A percentile compares a stretch with the other conserved stretches of the same genome.
phyloP scores from a whole-genome alignment of 1,284 basidiomycete species.

The Melampsora abietis-canadensis region DNA sequence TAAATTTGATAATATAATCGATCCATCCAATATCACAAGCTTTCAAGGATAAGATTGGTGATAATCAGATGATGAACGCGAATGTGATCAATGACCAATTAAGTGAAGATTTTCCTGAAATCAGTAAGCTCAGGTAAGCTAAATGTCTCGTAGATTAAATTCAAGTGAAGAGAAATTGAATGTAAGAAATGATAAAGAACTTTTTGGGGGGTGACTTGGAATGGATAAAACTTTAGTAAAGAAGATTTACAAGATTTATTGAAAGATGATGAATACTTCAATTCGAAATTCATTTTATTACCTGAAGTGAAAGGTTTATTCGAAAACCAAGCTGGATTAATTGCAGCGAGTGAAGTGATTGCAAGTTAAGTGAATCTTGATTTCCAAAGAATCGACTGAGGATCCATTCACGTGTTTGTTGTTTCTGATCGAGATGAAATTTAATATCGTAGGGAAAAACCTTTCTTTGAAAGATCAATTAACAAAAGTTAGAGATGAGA shows the following conservation, averaged over 20 bases:
- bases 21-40: too few relatives aligned
- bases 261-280: slow-evolving; percentile 24
- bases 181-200: not conserved
- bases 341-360: slow-evolving; percentile 29
- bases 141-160: not conserved
- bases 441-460: slow-evolving; percentile 23
- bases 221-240: slow-evolving; percentile 10
- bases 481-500: slow-evolving; percentile 27
- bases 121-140: slow-evolving; percentile 25
- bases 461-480: slow-evolving; percentile 30
- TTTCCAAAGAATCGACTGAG: too few relatives aligned
- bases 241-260: slow-evolving; percentile 41
- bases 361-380: slow-evolving; percentile 3
- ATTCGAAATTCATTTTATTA: slow-evolving; percentile 23
- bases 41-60: too few relatives aligned
- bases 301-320: slow-evolving; percentile 16
- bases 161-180: not conserved
- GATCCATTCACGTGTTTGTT: not conserved
- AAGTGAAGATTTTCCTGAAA: slow-evolving; percentile 37
- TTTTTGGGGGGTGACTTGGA: not conserved
- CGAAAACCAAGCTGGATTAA: slow-evolving; percentile 14
- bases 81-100: slow-evolving; percentile 21
- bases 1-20: too few relatives aligned
- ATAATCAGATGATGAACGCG: too few relatives aligned
- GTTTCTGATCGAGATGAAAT: not conserved